Conservation (phyloP, 768 basidiomycete species). For the Serendipita sp. region DNA sequence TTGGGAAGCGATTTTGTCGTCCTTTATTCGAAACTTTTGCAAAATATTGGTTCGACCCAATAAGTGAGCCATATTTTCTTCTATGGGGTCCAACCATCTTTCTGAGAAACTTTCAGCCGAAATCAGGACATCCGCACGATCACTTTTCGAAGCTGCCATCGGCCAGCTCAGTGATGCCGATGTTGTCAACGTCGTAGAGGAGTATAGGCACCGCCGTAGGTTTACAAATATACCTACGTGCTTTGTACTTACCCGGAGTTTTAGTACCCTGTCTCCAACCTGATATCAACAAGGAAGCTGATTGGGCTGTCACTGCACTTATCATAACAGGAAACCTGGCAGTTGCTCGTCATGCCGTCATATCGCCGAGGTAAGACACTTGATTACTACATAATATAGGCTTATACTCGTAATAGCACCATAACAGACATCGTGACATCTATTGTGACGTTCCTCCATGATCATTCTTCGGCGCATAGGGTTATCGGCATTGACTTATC, state of each 20-base stretch:
- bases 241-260: constrained; percentile 6
- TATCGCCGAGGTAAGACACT: constrained; percentile 49
- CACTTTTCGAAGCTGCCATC: constrained; percentile 64
- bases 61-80: constrained; percentile 30
- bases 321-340: constrained; percentile 75
- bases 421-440: constrained; percentile 78
- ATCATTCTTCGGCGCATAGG: constrained; percentile 47
- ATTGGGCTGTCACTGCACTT: constrained; percentile 49
- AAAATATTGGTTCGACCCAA: constrained; percentile 56
- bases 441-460: constrained; percentile 58
- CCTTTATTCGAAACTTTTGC: constrained; percentile 65
- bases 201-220: constrained; percentile 50
- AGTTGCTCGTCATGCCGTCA: constrained; percentile 56
- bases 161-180: constrained; percentile 52
- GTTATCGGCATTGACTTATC: constrained; percentile 77
- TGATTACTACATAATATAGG: background rate
- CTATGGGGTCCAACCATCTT: background rate
- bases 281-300: constrained; percentile 40
- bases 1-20: constrained; percentile 44
- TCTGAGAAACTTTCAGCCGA: constrained; percentile 32
- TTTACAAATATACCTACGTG: background rate
- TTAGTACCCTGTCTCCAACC: constrained; percentile 49
- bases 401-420: constrained; percentile 27
- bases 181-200: constrained; percentile 38
- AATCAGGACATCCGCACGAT: constrained; percentile 55